Conservation (phyloP, 176 grass and related monocot genomes). For the Hsuehochloa calcarea region DNA sequence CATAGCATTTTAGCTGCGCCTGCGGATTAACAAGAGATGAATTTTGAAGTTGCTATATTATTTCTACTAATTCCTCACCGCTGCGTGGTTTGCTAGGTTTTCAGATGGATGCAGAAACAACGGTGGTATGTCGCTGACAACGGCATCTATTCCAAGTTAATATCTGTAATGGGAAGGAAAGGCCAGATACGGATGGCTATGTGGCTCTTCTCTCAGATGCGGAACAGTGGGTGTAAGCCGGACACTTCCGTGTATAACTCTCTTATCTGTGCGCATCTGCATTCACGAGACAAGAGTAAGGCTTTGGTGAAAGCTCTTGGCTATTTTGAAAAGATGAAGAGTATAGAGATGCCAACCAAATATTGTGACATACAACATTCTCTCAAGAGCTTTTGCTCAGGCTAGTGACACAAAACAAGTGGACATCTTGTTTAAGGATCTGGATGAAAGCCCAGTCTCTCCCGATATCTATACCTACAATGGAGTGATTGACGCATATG, state of each 20-base stretch:
- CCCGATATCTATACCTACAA: constrained; percentile 82
- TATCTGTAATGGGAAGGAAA: constrained; percentile 95
- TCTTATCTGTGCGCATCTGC: constrained; percentile 74
- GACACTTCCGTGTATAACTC: constrained; percentile 93
- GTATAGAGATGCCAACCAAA: constrained; percentile 76
- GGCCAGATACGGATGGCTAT: constrained; percentile 95
- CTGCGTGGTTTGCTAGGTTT: constrained; percentile 54
- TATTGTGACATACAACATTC: constrained; percentile 94
- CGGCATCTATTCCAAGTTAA: constrained; percentile 89
- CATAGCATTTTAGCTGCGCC: background rate
- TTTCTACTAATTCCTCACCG: background rate
- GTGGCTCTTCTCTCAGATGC: constrained; percentile 96
- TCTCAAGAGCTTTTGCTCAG: constrained; percentile 86
- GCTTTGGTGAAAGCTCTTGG: constrained; percentile 70
- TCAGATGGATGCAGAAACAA: constrained; percentile 99
- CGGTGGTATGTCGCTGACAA: constrained; percentile 93
- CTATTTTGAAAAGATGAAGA: constrained; percentile 98
- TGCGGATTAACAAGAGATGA: background rate
- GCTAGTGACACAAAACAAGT: constrained; percentile 71
- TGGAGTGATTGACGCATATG: constrained; percentile 80
- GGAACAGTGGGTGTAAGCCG: constrained; percentile 72
- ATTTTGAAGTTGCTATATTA: background rate
- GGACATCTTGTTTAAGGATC: constrained; percentile 81
- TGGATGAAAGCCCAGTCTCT: constrained; percentile 67
- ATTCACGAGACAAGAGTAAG: constrained; percentile 83